Evolutionary conservation across 1,139 yeast species (phyloP).

Genomic region (Magnusiomyces sp.): DNA sequence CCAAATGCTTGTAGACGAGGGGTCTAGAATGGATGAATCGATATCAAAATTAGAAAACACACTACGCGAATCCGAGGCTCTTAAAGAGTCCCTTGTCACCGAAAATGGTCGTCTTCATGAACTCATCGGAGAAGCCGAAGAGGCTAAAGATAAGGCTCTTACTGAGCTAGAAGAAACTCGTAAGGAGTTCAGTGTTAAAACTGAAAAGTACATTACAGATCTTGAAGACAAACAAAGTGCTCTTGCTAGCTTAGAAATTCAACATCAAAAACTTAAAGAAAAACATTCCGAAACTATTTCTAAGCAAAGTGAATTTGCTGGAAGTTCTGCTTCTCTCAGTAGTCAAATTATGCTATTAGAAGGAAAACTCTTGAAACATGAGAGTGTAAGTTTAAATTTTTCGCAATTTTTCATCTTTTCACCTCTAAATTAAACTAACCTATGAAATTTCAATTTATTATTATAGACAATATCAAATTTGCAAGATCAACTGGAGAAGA

Average conservation of each 20-base stretch:
- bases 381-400: slow-evolving; percentile 13
- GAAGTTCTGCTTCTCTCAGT: slow-evolving; percentile 17
- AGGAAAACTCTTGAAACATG: slow-evolving; percentile 16
- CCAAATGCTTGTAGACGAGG: slow-evolving; percentile 24
- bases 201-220: slow-evolving; percentile 9
- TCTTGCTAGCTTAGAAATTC: slow-evolving; percentile 7
- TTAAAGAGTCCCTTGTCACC: slow-evolving; percentile 27
- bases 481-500: slow-evolving; percentile 8
- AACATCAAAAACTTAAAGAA: slow-evolving; percentile 15
- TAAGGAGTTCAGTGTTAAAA: slow-evolving; percentile 2
- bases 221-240: slow-evolving; percentile 12
- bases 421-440: not conserved
- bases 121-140: slow-evolving; percentile 25
- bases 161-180: slow-evolving; percentile 7
- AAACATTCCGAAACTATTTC: slow-evolving; percentile 15
- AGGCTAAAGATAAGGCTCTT: slow-evolving; percentile 15
- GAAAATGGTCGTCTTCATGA: slow-evolving; percentile 28
- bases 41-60: slow-evolving; percentile 25
- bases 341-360: slow-evolving; percentile 17
- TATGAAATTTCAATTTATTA: no score
- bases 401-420: not conserved
- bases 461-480: slow-evolving; percentile 9
- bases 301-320: slow-evolving; percentile 19
- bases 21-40: slow-evolving; percentile 26
- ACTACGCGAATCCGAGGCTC: slow-evolving; percentile 25